Conservation (phyloP, 75 land plant genomes). For the Chamaecyparis obtusa region DNA sequence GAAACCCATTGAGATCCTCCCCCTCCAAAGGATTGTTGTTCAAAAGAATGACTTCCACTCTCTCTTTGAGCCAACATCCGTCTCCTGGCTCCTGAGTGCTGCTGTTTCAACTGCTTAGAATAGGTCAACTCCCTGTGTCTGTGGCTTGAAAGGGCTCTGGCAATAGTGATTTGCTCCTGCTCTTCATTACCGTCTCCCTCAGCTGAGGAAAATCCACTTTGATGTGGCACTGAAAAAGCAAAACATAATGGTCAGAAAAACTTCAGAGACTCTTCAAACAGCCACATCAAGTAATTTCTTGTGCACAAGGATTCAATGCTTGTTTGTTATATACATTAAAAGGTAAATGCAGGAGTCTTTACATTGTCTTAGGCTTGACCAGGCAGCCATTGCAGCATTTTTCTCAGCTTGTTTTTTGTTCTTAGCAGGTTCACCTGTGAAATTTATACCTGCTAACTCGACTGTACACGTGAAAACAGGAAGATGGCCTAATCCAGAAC, state of each 20-base stretch:
- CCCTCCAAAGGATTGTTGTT: neutral
- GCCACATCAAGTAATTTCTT: neutral
- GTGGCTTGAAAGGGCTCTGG: constrained; percentile 28
- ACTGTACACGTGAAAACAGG: constrained; percentile 94
- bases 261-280: neutral
- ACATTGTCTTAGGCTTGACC: constrained; percentile 86
- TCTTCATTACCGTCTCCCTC: constrained; percentile 67
- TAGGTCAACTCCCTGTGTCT: constrained; percentile 2
- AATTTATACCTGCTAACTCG: constrained; percentile 70
- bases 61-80: constrained; percentile 11
- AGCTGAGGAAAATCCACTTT: constrained; percentile 43
- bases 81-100: constrained; percentile 10
- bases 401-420: constrained; percentile 96
- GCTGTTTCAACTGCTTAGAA: constrained; percentile 6
- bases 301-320: neutral
- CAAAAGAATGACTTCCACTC: constrained; percentile 8
- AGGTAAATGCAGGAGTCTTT: constrained; percentile 12
- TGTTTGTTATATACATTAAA: neutral
- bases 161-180: constrained; percentile 68
- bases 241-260: constrained; percentile 24
- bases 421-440: constrained; percentile 87
- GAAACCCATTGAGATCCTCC: constrained; percentile 13
- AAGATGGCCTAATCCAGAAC: constrained; percentile 78
- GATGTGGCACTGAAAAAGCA: constrained; percentile 24
- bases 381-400: constrained; percentile 89